Conservation (phyloP, 2,329 filamentous ascomycete genomes). For the Fusarium sp. region DNA sequence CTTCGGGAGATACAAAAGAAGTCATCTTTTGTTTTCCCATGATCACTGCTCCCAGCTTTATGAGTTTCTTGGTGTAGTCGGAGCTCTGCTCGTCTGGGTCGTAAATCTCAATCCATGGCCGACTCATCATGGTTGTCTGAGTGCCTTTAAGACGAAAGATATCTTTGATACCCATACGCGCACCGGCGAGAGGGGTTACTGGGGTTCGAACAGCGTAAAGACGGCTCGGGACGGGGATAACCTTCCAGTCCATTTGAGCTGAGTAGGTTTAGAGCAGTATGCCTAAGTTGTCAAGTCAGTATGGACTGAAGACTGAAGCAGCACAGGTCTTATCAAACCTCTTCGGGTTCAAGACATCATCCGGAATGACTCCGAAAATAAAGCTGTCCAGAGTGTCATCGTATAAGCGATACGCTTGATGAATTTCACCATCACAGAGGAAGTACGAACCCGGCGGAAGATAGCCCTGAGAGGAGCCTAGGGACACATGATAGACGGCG, state of each 20-base stretch:
- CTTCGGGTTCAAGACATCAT: background rate
- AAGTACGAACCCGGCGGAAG: background rate
- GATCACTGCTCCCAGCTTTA: fast-evolving
- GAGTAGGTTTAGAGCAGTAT: background rate
- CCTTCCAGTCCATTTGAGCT: background rate
- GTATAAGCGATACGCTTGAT: background rate
- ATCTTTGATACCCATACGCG: fast-evolving
- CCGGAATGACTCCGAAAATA: background rate
- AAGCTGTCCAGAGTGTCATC: background rate
- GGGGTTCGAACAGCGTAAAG: fast-evolving
- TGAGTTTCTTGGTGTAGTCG: background rate
- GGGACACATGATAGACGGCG: background rate
- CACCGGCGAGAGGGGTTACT: fast-evolving
- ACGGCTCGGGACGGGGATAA: fast-evolving
- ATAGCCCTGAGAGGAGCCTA: fast-evolving
- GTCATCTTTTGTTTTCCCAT: background rate
- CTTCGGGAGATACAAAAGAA: fast-evolving
- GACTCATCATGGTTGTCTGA: background rate
- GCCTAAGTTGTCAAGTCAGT: background rate
- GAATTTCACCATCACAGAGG: background rate
- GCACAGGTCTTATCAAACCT: fast-evolving
- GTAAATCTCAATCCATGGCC: background rate
- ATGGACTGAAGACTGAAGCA: no score
- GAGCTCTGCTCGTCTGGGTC: background rate
- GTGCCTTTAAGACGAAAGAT: background rate